Evolutionary conservation across 1,284 basidiomycete genomes (phyloP), one percentile per base, ranked within the genome.

Genomic region (Apiotrichum brassicae): DNA sequence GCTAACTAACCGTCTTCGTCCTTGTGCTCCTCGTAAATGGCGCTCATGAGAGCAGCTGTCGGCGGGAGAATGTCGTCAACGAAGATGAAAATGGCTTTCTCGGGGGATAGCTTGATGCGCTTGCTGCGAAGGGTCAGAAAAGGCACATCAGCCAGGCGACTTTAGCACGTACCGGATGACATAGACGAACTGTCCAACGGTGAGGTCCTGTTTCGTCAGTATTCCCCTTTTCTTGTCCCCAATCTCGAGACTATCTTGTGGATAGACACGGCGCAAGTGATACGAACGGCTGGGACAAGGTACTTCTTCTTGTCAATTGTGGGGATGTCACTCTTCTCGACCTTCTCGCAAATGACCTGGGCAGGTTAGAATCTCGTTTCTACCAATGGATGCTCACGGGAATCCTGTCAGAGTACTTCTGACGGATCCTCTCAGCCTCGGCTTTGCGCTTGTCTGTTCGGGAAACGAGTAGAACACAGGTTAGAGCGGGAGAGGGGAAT

Each of bases 291-390:
- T 46, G 95, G 95, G 4, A 98, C 95, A 40, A 99, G 80, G 66
- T 98, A 99, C 80, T 98, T 99, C 87, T 98, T 98, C 88, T 99
- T 99, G 81, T 98, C 95, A 68, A 99, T 97, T 19, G 92, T 94
- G 0, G 93, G 91, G 70, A 98, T 97, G 75, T 99, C 95, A 50
- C 93, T 95, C 70, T 89, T 84, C 78, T 98, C 94, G 46, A 92
- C 94, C 79, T 97, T 97, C 82, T 99, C 95, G 76, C 95, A 99
- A 75, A 99, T 99, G 58, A 98, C 93, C 92, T 97, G 57, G 9
- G 7, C 3, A 36, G n/a, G 32, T 22, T 16, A 37, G 24, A 8
- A 34, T 14, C 37, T 11, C 14, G 12, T 14, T 14, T 18, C 4
- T 3, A 39, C 6, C 9, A n/a, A 4, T 33, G 6, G 20, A 32